phyloP scores from a whole-genome alignment of 257 asterid species.

The Solanum stenotomum region DNA sequence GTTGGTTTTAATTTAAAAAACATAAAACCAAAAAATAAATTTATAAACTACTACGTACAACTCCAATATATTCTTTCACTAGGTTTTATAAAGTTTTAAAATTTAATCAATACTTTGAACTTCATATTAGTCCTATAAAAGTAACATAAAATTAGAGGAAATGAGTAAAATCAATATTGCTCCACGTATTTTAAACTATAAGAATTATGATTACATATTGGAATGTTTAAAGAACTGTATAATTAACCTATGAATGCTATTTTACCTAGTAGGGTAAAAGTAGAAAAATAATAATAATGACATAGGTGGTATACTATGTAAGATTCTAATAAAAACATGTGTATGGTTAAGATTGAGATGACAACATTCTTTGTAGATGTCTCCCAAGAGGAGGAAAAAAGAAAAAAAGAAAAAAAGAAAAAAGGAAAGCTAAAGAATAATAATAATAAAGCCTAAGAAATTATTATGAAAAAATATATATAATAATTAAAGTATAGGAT shows the following conservation, averaged over 20 bases:
- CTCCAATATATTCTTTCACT: not conserved
- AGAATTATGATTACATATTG: not conserved
- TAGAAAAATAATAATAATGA: not conserved
- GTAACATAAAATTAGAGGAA: not conserved
- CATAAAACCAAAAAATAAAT: not conserved
- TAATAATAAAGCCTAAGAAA: not conserved
- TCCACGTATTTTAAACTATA: not conserved
- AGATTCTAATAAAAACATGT: not conserved
- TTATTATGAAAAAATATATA: not conserved
- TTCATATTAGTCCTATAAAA: not conserved
- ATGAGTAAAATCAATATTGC: not conserved
- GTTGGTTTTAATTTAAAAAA: not conserved
- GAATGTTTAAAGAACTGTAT: not conserved
- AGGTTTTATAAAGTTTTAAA: not conserved
- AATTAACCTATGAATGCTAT: not conserved
- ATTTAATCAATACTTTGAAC: not conserved
- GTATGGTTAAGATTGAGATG: conserved; percentile 5
- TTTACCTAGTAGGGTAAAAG: not conserved
- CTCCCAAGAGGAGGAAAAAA: not conserved
- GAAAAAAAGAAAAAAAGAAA: not conserved
- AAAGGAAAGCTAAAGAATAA: not conserved
- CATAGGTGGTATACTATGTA: not conserved
- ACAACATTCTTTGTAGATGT: conserved; percentile 8
- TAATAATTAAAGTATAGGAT: not conserved
- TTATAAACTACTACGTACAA: not conserved